These are phyloP conservation scores for Trichophyton benhamiae DNA, from an alignment of 2,329 filamentous ascomycete species.

Conservation along the genomic window DNA sequence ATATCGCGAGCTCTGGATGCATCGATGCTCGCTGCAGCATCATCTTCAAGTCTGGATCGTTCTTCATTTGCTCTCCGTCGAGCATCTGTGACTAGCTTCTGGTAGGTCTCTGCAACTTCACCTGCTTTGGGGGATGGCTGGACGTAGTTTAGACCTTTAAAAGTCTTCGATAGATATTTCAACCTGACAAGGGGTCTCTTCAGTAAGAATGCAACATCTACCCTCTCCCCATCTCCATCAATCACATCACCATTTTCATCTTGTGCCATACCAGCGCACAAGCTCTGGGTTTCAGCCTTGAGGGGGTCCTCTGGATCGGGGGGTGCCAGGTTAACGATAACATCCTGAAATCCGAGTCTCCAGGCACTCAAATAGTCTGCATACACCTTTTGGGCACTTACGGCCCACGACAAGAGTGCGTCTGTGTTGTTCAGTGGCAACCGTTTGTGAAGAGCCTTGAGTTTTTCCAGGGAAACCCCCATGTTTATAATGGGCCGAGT, in stretches of 20 bases:
- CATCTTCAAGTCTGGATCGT: constrained; percentile 62
- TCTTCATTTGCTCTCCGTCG: constrained; percentile 64
- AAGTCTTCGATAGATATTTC: constrained; percentile 74
- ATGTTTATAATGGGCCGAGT: constrained; percentile 87
- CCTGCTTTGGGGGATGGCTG: constrained; percentile 42
- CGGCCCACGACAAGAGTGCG: constrained; percentile 67
- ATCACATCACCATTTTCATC: constrained; percentile 50
- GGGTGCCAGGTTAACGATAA: constrained; percentile 84
- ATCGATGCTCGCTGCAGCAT: constrained; percentile 75
- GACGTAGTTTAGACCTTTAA: constrained; percentile 47
- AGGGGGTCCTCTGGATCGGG: constrained; percentile 50
- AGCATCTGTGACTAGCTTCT: constrained; percentile 62
- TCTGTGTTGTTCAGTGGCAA: constrained; percentile 63
- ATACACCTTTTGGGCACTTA: constrained; percentile 66
- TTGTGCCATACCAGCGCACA: constrained; percentile 44
- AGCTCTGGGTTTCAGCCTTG: constrained; percentile 36
- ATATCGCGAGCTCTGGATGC: constrained; percentile 67
- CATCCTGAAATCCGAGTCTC: constrained; percentile 86
- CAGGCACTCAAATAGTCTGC: constrained; percentile 75
- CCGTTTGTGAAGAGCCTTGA: constrained; percentile 67
- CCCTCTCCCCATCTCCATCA: constrained; percentile 69
- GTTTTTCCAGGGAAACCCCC: constrained; percentile 76
- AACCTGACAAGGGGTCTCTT: constrained; percentile 79
- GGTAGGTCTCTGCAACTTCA: constrained; percentile 50
- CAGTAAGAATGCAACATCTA: constrained; percentile 85